Evolutionary conservation across 768 basidiomycete species (phyloP).

Genomic region (Trametes cinnabarina): DNA sequence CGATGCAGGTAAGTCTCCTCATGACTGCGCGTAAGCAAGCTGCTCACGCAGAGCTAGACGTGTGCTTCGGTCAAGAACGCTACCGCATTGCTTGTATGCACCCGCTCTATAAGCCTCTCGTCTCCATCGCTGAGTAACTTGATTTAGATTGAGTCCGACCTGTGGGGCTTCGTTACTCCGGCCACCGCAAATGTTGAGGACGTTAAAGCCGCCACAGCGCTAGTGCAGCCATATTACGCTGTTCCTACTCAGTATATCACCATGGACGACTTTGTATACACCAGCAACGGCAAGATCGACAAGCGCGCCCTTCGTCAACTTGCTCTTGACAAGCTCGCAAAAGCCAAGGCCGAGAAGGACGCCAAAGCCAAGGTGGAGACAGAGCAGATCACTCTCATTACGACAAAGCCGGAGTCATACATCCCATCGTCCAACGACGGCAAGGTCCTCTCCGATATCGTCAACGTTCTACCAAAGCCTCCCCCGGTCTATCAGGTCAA

Average conservation of each 20-base stretch:
- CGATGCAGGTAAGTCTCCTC: constrained; percentile 48
- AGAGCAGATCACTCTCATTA: not conserved
- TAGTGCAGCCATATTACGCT: constrained; percentile 59
- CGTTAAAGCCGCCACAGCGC: constrained; percentile 45
- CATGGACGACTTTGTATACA: constrained; percentile 50
- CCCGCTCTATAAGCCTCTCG: not conserved
- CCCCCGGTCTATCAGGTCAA: constrained; percentile 29
- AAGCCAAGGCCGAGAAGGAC: constrained; percentile 9
- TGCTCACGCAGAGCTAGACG: constrained; percentile 32
- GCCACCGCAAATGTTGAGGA: constrained; percentile 33
- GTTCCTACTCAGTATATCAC: constrained; percentile 47
- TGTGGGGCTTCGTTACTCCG: constrained; percentile 58
- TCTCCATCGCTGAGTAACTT: not conserved
- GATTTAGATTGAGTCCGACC: constrained; percentile 40
- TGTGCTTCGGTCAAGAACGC: constrained; percentile 44
- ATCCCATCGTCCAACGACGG: constrained; percentile 22
- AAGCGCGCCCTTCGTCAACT: constrained; percentile 43
- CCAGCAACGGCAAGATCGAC: constrained; percentile 46
- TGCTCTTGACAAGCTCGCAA: constrained; percentile 9
- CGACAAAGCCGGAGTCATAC: constrained; percentile 19
- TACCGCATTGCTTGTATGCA: constrained; percentile 40
- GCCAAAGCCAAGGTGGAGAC: not conserved
- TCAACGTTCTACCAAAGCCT: constrained; percentile 23
- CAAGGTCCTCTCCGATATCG: constrained; percentile 20
- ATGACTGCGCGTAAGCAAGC: constrained; percentile 15